These are phyloP conservation scores for Ramularia collo-cygni DNA, from an alignment of 2,329 filamentous ascomycete genomes.

Conservation along the genomic window DNA sequence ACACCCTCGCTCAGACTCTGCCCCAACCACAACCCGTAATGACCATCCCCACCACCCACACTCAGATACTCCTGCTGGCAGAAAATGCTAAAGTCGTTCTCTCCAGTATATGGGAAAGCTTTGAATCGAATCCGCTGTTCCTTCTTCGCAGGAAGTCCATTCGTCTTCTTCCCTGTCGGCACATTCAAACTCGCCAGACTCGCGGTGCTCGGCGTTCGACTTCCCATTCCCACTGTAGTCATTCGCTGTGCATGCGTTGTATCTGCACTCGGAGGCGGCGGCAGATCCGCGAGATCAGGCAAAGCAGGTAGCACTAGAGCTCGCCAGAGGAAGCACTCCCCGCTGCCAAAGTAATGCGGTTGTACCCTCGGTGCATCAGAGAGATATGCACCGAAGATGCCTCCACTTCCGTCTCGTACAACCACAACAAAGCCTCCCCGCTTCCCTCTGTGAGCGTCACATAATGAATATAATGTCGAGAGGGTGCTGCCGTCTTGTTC, in stretches of 20 bases:
- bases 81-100: constrained; percentile 95
- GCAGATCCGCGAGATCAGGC: constrained; percentile 49
- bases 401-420: constrained; percentile 67
- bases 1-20: constrained; percentile 77
- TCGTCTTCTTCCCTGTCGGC: constrained; percentile 19
- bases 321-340: constrained; percentile 91
- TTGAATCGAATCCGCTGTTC: constrained; percentile 81
- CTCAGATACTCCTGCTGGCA: constrained; percentile 81
- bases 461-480: constrained; percentile 76
- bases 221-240: constrained; percentile 47
- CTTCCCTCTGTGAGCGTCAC: constrained; percentile 58
- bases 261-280: constrained; percentile 62
- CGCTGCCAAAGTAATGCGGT: constrained; percentile 86
- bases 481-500: constrained; percentile 88
- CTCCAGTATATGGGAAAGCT: constrained; percentile 89
- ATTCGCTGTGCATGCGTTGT: constrained; percentile 55
- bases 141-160: neutral
- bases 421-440: constrained; percentile 86
- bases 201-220: constrained; percentile 15
- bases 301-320: constrained; percentile 58
- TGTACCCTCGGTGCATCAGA: constrained; percentile 78
- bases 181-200: constrained; percentile 23
- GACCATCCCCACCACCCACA: constrained; percentile 78
- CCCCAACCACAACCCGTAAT: constrained; percentile 91
- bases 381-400: constrained; percentile 87